These are phyloP conservation scores for Skeletonema tropicum DNA, from an alignment of 108 stramenopile genomes.

Conservation along the genomic window DNA sequence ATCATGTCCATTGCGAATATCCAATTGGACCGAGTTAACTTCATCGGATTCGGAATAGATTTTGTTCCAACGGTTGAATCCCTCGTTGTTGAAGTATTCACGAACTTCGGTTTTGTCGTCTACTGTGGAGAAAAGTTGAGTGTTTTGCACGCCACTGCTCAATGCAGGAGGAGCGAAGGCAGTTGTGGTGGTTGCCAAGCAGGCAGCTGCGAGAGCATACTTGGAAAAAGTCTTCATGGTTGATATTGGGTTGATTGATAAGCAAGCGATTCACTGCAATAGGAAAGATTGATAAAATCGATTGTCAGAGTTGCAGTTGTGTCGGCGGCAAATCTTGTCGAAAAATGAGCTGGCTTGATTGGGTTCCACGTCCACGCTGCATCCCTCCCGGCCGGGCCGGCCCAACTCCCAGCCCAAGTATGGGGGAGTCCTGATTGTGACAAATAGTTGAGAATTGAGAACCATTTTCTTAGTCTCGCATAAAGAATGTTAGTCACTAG, in stretches of 20 bases:
- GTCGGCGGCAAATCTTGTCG: slow-evolving; percentile 1
- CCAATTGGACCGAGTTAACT: slow-evolving; percentile 93
- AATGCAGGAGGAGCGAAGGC: slow-evolving; percentile 9
- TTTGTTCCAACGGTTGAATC: slow-evolving; percentile 98
- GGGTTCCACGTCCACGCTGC: slow-evolving; percentile 1
- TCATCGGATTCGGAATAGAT: slow-evolving; percentile 94
- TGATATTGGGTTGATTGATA: no score
- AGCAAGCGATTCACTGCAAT: no score
- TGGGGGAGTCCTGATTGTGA: not conserved
- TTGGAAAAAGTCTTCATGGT: slow-evolving; percentile 18
- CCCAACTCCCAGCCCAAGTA: no score
- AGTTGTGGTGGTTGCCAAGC: slow-evolving; percentile 17
- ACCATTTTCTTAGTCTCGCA: no score
- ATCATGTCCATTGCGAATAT: slow-evolving; percentile 94
- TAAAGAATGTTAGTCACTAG: no score
- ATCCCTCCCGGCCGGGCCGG: no score
- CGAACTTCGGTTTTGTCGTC: slow-evolving; percentile 97
- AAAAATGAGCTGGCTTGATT: not conserved
- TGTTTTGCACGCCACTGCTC: not conserved
- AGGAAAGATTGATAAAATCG: no score
- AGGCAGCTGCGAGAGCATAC: slow-evolving; percentile 11
- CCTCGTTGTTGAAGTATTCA: slow-evolving; percentile 97
- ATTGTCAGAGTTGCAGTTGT: slow-evolving; percentile 3
- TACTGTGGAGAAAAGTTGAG: slow-evolving; percentile 42
- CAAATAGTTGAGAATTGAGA: no score